These are phyloP conservation scores for Polytrichum commune DNA, from an alignment of 225 moss, liverwort and hornwort species.

Conservation along the genomic window DNA sequence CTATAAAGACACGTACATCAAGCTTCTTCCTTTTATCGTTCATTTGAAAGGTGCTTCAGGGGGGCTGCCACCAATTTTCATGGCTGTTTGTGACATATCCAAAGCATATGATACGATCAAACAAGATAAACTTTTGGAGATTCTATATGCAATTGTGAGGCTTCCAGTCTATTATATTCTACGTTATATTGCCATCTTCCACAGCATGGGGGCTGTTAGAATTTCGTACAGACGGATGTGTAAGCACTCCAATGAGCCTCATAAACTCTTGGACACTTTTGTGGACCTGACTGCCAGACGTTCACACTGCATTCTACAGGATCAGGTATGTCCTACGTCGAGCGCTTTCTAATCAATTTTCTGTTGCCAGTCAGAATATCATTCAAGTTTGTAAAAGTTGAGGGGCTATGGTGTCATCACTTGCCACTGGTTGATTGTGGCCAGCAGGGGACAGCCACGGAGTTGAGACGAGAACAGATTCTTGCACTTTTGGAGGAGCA, in stretches of 20 bases:
- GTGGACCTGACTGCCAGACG: constrained; percentile 54
- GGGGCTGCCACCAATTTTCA: constrained; percentile 71
- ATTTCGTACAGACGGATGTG: constrained; percentile 65
- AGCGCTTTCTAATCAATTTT: too few species aligned
- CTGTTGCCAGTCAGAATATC: too few species aligned
- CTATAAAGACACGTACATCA: constrained; percentile 76
- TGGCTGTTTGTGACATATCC: constrained; percentile 94
- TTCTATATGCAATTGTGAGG: constrained; percentile 67
- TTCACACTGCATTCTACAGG: constrained; percentile 74
- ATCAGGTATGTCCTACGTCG: constrained; percentile 44
- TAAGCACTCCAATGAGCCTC: constrained; percentile 39
- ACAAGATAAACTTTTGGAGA: constrained; percentile 79
- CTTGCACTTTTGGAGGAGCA: constrained; percentile 73
- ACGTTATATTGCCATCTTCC: constrained; percentile 63
- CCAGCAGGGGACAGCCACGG: constrained; percentile 54
- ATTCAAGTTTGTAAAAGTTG: too few species aligned
- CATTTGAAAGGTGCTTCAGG: constrained; percentile 62
- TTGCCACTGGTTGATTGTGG: constrained; percentile 9
- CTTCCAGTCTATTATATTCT: constrained; percentile 53
- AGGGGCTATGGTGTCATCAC: too few species aligned
- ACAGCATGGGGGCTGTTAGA: constrained; percentile 55
- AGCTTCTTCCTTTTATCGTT: constrained; percentile 81
- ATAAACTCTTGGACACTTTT: constrained; percentile 41
- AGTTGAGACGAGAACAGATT: constrained; percentile 54
- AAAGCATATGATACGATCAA: constrained; percentile 95